These are phyloP conservation scores for Apiotrichum mycotoxinovorans DNA, from an alignment of 1,284 basidiomycete genomes.

Conservation along the genomic window DNA sequence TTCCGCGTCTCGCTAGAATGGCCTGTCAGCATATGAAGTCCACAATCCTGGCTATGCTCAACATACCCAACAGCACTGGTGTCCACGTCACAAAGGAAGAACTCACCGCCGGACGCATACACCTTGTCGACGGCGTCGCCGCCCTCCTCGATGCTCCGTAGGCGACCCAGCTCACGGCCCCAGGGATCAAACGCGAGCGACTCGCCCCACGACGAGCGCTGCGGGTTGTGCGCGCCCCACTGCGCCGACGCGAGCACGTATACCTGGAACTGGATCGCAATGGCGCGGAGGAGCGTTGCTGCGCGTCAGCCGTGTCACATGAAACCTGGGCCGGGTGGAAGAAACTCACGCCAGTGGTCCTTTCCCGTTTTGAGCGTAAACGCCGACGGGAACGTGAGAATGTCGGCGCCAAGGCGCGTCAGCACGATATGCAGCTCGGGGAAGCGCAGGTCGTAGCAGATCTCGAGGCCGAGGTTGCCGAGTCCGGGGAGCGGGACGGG, in stretches of 20 bases:
- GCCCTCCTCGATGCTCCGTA: slow-evolving; percentile 36
- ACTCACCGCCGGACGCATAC: slow-evolving; percentile 31
- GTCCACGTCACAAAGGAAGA: slow-evolving; percentile 38
- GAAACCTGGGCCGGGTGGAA: too few relatives aligned
- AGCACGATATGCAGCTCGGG: slow-evolving; percentile 53
- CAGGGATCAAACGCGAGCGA: slow-evolving; percentile 42
- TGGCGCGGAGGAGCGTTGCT: slow-evolving; percentile 26
- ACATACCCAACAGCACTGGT: slow-evolving; percentile 26
- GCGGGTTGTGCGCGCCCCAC: slow-evolving; percentile 36
- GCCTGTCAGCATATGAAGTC: slow-evolving; percentile 8
- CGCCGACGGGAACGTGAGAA: slow-evolving; percentile 55
- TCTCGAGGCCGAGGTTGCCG: slow-evolving; percentile 53
- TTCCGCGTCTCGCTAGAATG: slow-evolving; percentile 26
- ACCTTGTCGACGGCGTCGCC: slow-evolving; percentile 19
- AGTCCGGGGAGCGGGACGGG: slow-evolving; percentile 40
- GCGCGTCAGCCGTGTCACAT: too few relatives aligned
- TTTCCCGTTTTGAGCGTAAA: slow-evolving; percentile 53
- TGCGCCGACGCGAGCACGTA: slow-evolving; percentile 46
- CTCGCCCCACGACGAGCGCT: slow-evolving; percentile 40
- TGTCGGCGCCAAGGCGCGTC: slow-evolving; percentile 50
- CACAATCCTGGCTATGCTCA: not conserved
- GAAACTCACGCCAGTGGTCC: slow-evolving; percentile 45
- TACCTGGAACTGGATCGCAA: slow-evolving; percentile 43
- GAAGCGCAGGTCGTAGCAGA: slow-evolving; percentile 57
- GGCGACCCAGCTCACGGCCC: slow-evolving; percentile 35